Evolutionary conservation across 495 filamentous ascomycete species (phyloP), one percentile per base, ranked within the genome.

Genomic region (Podospora bellae-mahoneyi): DNA sequence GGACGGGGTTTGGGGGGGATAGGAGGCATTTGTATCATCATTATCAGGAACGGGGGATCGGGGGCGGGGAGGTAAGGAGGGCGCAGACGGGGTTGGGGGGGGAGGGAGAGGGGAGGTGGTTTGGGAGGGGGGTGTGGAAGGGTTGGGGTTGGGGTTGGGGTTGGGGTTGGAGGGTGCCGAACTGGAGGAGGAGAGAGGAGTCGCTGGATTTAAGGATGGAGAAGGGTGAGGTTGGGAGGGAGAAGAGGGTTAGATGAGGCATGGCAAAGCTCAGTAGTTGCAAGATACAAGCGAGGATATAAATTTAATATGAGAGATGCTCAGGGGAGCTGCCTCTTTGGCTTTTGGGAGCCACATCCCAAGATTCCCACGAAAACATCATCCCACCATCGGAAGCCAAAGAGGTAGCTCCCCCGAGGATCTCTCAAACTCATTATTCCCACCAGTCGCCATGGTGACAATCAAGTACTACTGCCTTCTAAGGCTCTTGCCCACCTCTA

Each of bases 11-110:
- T 56, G 27, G 63, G 2, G 54, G 54, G 15, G 20, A 53, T 16
- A 55, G 54, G 23, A 20, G 63, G 10, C 26, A 65, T 65, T 56
- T 20, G 13, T 26, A 55, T 65, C 44, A 65, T 57, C 54, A 65
- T 57, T 23, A 55, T 58, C 23, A 55, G 13, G 16, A 56, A 6
- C 16, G 39, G n/a, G 27, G 9, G 26, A 4, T 10, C 4, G 16
- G 13, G 55, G 23, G 18, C 0, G 55, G n/a, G 6, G 55, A n/a
- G 55, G 55, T 58, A n/a, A 58, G n/a, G 23, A 58, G 55, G 23
- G 13, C 23, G 6, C 55, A 58, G 23, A 15, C 55, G 23, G 55
- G 55, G 23, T 7, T 48, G 0, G 15, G 13, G 7, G 39, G 39
- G 9, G 39, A 48, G 39, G 39, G 39, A 2, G 39, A 48, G 39